A percentile compares a stretch with the other conserved stretches of the same genome.
Conservation (phyloP, 371 early-diverging fungal species). For the Blastocladiella emersonii region DNA sequence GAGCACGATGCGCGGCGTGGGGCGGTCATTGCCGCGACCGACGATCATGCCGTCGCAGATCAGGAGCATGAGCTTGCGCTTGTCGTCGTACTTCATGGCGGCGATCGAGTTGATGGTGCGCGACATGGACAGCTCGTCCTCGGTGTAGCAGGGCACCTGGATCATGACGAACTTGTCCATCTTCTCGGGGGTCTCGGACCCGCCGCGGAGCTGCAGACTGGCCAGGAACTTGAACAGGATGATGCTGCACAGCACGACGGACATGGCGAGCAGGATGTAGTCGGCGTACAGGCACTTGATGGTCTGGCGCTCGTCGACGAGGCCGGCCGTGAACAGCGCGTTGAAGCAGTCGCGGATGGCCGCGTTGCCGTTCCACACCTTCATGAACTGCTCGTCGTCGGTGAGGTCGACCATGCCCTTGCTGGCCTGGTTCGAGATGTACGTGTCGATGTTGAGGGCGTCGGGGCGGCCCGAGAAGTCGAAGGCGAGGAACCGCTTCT, state of each 20-base stretch:
- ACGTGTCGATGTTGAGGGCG: neutral
- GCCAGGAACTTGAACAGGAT: slow-evolving; percentile 10
- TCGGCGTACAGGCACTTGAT: slow-evolving; percentile 5
- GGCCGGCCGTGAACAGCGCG: slow-evolving; percentile 1
- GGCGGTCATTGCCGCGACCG: slow-evolving; percentile 83
- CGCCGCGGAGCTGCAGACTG: slow-evolving; percentile 1
- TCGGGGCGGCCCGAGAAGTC: neutral
- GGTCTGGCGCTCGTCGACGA: slow-evolving; percentile 6
- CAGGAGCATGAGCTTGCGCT: slow-evolving; percentile 38
- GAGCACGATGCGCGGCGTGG: slow-evolving; percentile 93
- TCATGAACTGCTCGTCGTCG: slow-evolving; percentile 5
- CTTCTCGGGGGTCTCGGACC: slow-evolving; percentile 10
- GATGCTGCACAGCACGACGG: slow-evolving; percentile 9
- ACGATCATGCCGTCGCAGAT: slow-evolving; percentile 23
- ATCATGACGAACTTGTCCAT: slow-evolving; percentile 19
- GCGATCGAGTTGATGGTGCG: slow-evolving; percentile 30
- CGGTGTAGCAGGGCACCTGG: slow-evolving; percentile 40
- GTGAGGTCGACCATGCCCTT: neutral
- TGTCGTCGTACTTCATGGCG: slow-evolving; percentile 23
- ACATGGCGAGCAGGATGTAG: slow-evolving; percentile 11
- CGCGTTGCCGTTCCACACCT: neutral
- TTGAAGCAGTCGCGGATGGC: neutral
- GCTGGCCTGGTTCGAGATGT: neutral
- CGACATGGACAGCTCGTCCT: slow-evolving; percentile 27
- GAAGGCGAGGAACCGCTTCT: neutral